Evolutionary conservation across 306 rosid genomes (phyloP).

Genomic region (Hylodesmum podocarpum): DNA sequence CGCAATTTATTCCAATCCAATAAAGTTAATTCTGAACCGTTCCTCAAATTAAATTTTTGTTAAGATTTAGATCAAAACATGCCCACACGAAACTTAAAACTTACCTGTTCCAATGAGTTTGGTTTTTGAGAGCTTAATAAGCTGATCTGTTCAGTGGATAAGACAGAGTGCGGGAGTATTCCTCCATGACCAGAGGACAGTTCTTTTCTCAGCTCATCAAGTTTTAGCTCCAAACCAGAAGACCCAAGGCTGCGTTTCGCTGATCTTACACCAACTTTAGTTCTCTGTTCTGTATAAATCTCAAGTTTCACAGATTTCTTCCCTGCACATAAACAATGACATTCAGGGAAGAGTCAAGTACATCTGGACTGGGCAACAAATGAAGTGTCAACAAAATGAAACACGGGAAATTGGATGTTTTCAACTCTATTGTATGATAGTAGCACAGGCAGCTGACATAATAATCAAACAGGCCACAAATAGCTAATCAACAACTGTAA

Average conservation of each 20-base stretch:
- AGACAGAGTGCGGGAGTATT: slow-evolving; percentile 82
- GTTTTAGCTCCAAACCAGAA: slow-evolving; percentile 72
- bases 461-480: neutral
- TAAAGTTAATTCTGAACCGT: neutral
- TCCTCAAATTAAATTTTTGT: neutral
- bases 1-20: neutral
- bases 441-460: neutral
- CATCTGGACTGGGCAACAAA: slow-evolving; percentile 9
- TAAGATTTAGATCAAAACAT: slow-evolving; percentile 9
- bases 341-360: neutral
- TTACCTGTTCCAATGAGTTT: slow-evolving; percentile 64
- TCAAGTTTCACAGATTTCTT: slow-evolving; percentile 67
- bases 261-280: slow-evolving; percentile 51
- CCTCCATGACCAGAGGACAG: slow-evolving; percentile 72
- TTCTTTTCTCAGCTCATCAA: slow-evolving; percentile 77
- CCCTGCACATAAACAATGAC: slow-evolving; percentile 40
- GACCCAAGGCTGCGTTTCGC: slow-evolving; percentile 50
- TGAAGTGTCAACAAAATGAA: slow-evolving; percentile 3
- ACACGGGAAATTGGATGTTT: neutral
- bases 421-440: neutral
- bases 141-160: slow-evolving; percentile 79
- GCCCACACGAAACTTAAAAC: slow-evolving; percentile 23
- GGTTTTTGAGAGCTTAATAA: slow-evolving; percentile 73
- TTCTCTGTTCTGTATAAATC: slow-evolving; percentile 46
- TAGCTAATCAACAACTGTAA: slow-evolving; percentile 6